Conservation (phyloP, 768 basidiomycete genomes). For the Hydnum rufescens region DNA sequence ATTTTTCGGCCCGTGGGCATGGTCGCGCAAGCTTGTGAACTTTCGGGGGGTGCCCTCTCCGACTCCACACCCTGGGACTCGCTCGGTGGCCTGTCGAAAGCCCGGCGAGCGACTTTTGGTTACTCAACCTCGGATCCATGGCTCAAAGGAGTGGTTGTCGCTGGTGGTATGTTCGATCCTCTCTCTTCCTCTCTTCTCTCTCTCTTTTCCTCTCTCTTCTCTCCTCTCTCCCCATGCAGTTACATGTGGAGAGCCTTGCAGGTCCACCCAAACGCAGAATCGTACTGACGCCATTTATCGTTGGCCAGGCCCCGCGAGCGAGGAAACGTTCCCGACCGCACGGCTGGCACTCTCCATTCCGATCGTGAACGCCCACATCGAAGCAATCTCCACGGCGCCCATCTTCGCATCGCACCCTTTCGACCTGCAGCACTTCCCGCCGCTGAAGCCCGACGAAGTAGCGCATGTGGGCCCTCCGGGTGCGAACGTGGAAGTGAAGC, state of each 20-base stretch:
- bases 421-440: slow-evolving; percentile 59
- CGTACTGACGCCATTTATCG: not conserved
- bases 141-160: slow-evolving; percentile 43
- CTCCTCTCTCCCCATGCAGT: no score
- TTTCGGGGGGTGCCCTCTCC: slow-evolving; percentile 55
- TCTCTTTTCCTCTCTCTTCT: not conserved
- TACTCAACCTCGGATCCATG: slow-evolving; percentile 18
- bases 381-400: slow-evolving; percentile 51
- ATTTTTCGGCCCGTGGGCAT: slow-evolving; percentile 40
- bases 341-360: slow-evolving; percentile 64
- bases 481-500: slow-evolving; percentile 67
- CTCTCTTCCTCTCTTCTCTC: slow-evolving; percentile 5
- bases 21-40: slow-evolving; percentile 56
- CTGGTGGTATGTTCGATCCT: slow-evolving; percentile 34
- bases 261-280: slow-evolving; percentile 9
- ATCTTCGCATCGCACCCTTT: slow-evolving; percentile 66
- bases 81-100: slow-evolving; percentile 17
- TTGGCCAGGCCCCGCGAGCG: slow-evolving; percentile 32
- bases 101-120: slow-evolving; percentile 40
- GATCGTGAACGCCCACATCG: slow-evolving; percentile 40
- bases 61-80: slow-evolving; percentile 76
- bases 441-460: slow-evolving; percentile 5
- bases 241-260: no score
- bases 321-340: slow-evolving; percentile 34
- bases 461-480: slow-evolving; percentile 58